Evolutionary conservation across 305 asterid species (phyloP), one percentile per base, ranked within the genome.

Genomic region (Fraxinus sp.): DNA sequence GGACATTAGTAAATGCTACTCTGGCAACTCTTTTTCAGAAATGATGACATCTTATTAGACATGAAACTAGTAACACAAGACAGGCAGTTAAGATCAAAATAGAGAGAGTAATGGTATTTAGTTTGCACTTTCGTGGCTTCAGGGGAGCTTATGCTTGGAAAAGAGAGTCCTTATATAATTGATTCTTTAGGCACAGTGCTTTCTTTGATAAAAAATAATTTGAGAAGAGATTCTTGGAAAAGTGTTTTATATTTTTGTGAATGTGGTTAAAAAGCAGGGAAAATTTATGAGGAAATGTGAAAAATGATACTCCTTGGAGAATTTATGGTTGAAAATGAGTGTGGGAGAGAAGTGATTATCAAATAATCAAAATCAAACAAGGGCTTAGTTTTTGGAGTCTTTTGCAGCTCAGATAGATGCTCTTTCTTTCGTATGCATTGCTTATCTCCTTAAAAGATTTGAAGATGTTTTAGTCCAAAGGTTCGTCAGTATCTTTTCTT

Each of bases 381-480:
- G 64, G 22, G 64, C 64, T 16, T 55, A 55, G 26, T 55, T 64
- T 64, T 64, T 64, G 6, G 84, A 84, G 62, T 49, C 72, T 33
- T 72, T 78, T 81, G 72, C 79, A 84, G 80, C 64, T 66, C 20
- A 33, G 68, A 70, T 55, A 30, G 70, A 78, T 82, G 37, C 36
- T 71, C 66, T 74, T 77, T 82, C 35, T 52, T 49, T 78, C 26
- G 41, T 77, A 78, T 52, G 30, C 37, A 64, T 68, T 68, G 35
- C 3, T 66, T 66, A 41, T 36, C 39, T 80, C 35, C 2, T 26
- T 32, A 44, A 66, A 18, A 24, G 14, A 33, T 78, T 79, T 78
- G 84, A 78, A 83, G 79, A 80, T 73, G 85, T 64, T 72, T 73
- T 20, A 44, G n/a, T 80, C 28, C 66, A 46, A 79, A 44, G 84